Evolutionary conservation across 805 yeast genomes (phyloP).

Genomic region (Candida tibetensis): DNA sequence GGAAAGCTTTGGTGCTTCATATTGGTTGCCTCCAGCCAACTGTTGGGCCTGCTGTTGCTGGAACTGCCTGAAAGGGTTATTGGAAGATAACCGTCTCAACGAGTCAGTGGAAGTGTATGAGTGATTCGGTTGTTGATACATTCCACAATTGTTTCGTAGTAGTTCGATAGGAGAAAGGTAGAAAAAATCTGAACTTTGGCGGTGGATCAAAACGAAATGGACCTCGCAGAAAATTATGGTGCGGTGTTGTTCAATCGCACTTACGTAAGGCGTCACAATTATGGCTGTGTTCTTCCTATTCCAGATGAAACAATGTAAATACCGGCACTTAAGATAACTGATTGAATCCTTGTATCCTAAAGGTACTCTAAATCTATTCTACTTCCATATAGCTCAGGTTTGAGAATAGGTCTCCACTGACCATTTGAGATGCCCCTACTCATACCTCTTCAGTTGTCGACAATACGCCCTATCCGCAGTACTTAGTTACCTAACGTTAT

Average conservation of each 20-base stretch:
- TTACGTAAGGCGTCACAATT: neutral
- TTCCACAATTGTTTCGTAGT: constrained; percentile 5
- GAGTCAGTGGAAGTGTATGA: constrained; percentile 34
- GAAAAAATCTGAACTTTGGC: neutral
- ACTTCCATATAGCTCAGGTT: no score
- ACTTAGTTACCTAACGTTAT: no score
- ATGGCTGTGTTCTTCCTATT: neutral
- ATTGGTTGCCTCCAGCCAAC: constrained; percentile 1
- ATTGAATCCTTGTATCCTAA: neutral
- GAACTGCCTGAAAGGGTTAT: constrained; percentile 66
- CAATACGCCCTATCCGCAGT: no score
- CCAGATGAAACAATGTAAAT: neutral
- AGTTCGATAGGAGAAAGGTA: neutral
- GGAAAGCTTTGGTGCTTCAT: constrained; percentile 11
- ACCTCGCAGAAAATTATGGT: neutral
- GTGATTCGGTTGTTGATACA: constrained; percentile 43
- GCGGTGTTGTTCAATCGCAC: neutral
- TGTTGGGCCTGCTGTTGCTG: constrained; percentile 7
- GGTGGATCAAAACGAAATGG: neutral
- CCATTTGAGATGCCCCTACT: no score
- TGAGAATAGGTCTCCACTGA: no score
- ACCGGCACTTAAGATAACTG: no score
- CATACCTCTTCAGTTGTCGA: no score
- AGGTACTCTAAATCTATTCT: no score
- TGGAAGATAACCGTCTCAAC: constrained; percentile 52